Base-by-base conservation (phyloP, 495 filamentous ascomycete genomes). In the Tuber borchii region DNA sequence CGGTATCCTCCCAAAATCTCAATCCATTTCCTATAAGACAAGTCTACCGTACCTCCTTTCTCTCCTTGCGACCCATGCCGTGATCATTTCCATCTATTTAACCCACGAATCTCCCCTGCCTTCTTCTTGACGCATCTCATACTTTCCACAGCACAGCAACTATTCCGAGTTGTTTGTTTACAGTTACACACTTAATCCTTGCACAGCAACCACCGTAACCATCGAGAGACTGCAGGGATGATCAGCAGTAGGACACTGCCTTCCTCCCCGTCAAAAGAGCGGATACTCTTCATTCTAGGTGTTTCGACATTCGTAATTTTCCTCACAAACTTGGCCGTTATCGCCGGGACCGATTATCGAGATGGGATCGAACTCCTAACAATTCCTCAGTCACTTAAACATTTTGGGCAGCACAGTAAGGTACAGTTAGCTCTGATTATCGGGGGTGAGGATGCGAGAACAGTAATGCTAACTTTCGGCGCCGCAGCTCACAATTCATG, bases 301-400 rank as follows among this genome's bases (percentile, higher is more conserved):
- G 71, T 71, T 39, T 79, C 74, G 37, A 72, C 76, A 39, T 70
- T 77, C 1, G 70, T 79, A 8, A 72, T 75, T 34, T 42, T 79
- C 26, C 31, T 79, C 65, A 79, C 77, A 37, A 79, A 79, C 26
- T 20, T 79, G 43, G 73, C 76, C 22, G 40, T 79, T 31, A 74
- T 75, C 37, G 75, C 78, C 1, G 76, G 69, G 10, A 75, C 76
- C 10, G 76, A 75, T 42, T 79, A 75, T 39, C 56, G 78, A 8
- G 19, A 65, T 20, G 71, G 70, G 22, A 75, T 79, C n/a, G 34
- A 75, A 46, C 71, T 72, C 45, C 43, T 79, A 19, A 70, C 40
- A 43, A 44, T 79, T 1, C 76, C 76, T 2, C 26, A 65, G 26
- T 65, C 56, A 65, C 26, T 65, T 65, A 65, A 73, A 72, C 48